These are phyloP conservation scores for Scleroderma bovista DNA, from an alignment of 768 basidiomycete genomes.

Conservation along the genomic window DNA sequence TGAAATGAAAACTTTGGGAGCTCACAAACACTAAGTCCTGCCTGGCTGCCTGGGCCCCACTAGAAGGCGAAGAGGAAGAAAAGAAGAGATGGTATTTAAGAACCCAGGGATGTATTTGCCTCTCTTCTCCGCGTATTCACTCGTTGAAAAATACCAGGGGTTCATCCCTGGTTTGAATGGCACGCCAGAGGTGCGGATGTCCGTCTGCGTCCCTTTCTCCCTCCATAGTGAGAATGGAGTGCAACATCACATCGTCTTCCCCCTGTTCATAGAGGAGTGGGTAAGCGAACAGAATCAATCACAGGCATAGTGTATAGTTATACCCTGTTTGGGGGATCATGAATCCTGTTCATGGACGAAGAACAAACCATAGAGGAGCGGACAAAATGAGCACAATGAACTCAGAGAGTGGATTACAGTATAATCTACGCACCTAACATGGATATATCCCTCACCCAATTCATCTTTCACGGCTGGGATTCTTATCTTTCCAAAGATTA, in stretches of 20 bases:
- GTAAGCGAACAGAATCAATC: background rate
- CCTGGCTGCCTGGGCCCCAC: no score
- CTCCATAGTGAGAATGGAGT: slow-evolving; percentile 66
- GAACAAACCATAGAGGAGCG: background rate
- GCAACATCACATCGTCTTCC: slow-evolving; percentile 59
- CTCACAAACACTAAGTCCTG: no score
- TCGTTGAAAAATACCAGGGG: slow-evolving; percentile 40
- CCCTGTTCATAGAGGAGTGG: slow-evolving; percentile 38
- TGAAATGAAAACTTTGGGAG: no score
- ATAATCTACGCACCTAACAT: slow-evolving; percentile 51
- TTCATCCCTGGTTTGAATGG: slow-evolving; percentile 53
- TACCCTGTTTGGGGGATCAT: slow-evolving; percentile 70
- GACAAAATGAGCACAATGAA: background rate
- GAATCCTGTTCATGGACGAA: slow-evolving; percentile 15
- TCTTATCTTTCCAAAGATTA: slow-evolving; percentile 73
- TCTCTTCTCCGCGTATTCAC: slow-evolving; percentile 3
- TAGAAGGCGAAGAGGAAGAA: background rate
- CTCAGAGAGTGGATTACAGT: background rate
- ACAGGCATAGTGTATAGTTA: background rate
- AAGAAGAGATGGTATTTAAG: background rate
- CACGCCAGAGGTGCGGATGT: slow-evolving; percentile 53
- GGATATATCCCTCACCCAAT: slow-evolving; percentile 57
- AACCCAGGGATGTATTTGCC: background rate
- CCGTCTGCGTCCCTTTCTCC: slow-evolving; percentile 41
- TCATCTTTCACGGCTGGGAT: slow-evolving; percentile 62